phyloP scores from a whole-genome alignment of 139 green algal species.

The Eudorina sp. region DNA sequence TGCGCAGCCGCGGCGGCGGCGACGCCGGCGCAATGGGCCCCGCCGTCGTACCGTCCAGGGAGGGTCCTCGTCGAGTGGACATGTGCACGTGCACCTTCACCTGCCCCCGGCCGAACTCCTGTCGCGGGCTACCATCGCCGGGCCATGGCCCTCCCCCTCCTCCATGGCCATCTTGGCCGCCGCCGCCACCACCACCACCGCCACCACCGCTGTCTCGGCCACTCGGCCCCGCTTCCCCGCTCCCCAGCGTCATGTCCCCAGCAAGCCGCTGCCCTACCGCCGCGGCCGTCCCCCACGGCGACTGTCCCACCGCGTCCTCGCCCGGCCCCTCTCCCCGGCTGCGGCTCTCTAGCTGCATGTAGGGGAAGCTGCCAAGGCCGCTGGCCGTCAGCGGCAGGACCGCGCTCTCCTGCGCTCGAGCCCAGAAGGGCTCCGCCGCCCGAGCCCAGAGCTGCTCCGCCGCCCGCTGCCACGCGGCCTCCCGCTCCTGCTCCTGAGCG shows the following conservation, averaged over 20 bases:
- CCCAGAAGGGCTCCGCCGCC: neutral
- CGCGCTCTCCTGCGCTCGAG: neutral
- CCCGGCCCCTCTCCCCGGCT: no score
- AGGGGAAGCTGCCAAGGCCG: neutral
- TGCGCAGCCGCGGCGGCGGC: neutral
- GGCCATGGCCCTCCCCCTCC: neutral
- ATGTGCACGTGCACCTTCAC: neutral
- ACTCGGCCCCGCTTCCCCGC: no score
- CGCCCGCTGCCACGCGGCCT: neutral
- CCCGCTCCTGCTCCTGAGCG: neutral
- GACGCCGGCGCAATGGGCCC: neutral
- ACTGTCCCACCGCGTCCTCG: no score
- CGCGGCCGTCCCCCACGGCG: no score
- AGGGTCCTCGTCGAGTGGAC: neutral
- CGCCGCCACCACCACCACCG: neutral
- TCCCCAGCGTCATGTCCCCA: neutral
- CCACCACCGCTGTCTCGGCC: neutral
- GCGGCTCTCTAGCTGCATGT: neutral
- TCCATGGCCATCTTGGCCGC: neutral
- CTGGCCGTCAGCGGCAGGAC: neutral
- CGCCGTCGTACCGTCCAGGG: neutral
- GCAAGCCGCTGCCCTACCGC: no score
- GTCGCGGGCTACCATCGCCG: neutral
- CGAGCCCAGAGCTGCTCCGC: neutral
- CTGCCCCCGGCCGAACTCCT: no score